Evolutionary conservation across 352 stramenopile genomes (phyloP).

Genomic region (Globisporangium okanoganense): DNA sequence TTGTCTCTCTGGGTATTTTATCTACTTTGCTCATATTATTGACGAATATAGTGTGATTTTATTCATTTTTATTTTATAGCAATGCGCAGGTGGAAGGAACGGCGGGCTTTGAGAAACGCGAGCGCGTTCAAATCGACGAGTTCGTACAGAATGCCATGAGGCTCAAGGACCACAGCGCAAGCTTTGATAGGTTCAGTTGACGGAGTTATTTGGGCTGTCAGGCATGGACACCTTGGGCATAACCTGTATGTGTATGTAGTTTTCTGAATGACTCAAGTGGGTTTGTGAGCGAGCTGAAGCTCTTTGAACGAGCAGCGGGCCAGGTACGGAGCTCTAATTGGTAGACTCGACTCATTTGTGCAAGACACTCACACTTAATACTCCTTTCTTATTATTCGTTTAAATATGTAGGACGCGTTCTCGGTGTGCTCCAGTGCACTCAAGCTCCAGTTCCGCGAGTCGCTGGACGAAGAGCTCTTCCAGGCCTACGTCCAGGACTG

Average conservation of each 20-base stretch:
- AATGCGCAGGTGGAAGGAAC: conserved; percentile 35
- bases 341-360: neutral
- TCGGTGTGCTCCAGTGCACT: conserved; percentile 46
- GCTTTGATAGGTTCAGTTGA: conserved; percentile 24
- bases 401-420: conserved; percentile 38
- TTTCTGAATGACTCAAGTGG: conserved; percentile 20
- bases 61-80: conserved; percentile 15
- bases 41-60: neutral
- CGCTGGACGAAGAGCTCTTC: conserved; percentile 56
- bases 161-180: conserved; percentile 24
- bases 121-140: conserved; percentile 25
- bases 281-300: conserved; percentile 31
- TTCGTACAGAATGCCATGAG: conserved; percentile 30
- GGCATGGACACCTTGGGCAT: neutral
- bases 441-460: conserved; percentile 54
- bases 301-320: conserved; percentile 53
- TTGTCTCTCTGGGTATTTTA: neutral
- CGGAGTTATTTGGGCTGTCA: neutral
- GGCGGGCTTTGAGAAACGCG: conserved; percentile 18
- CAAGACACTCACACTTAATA: neutral
- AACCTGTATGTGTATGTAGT: conserved; percentile 16
- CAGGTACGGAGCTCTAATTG: conserved; percentile 19
- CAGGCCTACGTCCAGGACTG: conserved; percentile 50
- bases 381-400: neutral
- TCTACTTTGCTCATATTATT: neutral